Base-by-base conservation (phyloP, 2,329 filamentous ascomycete species). In the Knoxdaviesia proteae region DNA sequence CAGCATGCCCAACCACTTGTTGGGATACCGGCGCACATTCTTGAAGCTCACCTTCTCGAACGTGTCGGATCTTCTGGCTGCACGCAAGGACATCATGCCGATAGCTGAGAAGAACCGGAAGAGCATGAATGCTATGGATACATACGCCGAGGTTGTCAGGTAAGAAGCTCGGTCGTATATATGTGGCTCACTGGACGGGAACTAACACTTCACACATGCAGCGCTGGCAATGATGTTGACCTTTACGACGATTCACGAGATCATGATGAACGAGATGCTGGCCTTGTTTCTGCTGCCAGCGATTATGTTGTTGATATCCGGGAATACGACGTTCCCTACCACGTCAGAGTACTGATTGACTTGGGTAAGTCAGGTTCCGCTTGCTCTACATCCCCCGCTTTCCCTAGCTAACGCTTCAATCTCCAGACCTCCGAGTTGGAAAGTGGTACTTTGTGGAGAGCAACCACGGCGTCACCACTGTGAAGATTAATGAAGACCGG, bases 311-410 rank as follows among this genome's bases (percentile, higher is more conserved):
- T 94, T 63, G 92, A 98, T 71, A 93, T 98, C 58, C 78, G 90
- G 69, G 90, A 98, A 67, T 98, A 93, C 61, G 90, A 98, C 62
- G 92, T 98, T 54, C 92, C 90, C 49, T 98, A 98, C 67, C 90
- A 98, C 67, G 90, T 98, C 56, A 77, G 90, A 71, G 88, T 98
- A 63, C 83, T 92, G 61, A 98, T 98, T 63, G 90, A 98, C 63
- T 74, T 84, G 68, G 71, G 81, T 84, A 49, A 47, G 56, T 49
- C 6, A n/a, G 29, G 31, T 29, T 7, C 38, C 6, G 20, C 36
- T 37, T 32, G 39, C 39, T 42, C 6, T 5, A 5, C 6, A 3
- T 40, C 34, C 10, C 8, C 32, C 35, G 31, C 36, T 32, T 11
- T 29, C n/a, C 31, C 6, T 36, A 32, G 8, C n/a, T 31, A 29